phyloP scores from a whole-genome alignment of 768 basidiomycete genomes.

The Brasilioporus rufonigricans region DNA sequence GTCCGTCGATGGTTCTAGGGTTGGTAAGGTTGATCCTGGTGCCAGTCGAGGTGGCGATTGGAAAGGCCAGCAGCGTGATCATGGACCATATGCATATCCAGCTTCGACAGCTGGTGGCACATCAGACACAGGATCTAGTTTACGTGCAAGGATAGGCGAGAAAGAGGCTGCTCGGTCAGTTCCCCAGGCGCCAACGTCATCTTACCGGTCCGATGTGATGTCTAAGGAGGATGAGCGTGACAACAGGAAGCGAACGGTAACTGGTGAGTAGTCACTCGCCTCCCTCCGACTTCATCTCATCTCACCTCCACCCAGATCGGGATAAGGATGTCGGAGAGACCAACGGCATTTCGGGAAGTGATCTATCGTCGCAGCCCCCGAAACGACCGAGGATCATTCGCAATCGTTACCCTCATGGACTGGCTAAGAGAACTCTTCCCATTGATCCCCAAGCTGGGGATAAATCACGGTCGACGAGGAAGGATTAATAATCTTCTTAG shows the following conservation, averaged over 20 bases:
- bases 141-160: constrained; percentile 61
- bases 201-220: constrained; percentile 45
- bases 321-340: constrained; percentile 52
- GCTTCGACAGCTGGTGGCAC: constrained; percentile 17
- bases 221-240: constrained; percentile 66
- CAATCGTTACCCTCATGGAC: constrained; percentile 47
- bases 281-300: constrained; percentile 1
- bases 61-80: constrained; percentile 41
- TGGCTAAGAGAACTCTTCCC: constrained; percentile 59
- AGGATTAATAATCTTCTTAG: constrained; percentile 39
- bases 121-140: constrained; percentile 34
- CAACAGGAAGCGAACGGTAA: constrained; percentile 61
- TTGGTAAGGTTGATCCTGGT: constrained; percentile 39
- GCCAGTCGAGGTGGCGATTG: constrained; percentile 46
- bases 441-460: constrained; percentile 62
- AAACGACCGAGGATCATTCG: constrained; percentile 64
- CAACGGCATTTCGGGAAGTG: constrained; percentile 35
- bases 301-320: constrained; percentile 45
- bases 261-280: constrained; percentile 47
- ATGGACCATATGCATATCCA: constrained; percentile 24
- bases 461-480: constrained; percentile 50
- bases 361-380: constrained; percentile 41
- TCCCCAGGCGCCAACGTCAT: constrained; percentile 39
- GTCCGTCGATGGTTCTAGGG: constrained; percentile 41
- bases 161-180: constrained; percentile 45